Conservation (phyloP, 306 rosid genomes). For the Calophaca sinica region DNA sequence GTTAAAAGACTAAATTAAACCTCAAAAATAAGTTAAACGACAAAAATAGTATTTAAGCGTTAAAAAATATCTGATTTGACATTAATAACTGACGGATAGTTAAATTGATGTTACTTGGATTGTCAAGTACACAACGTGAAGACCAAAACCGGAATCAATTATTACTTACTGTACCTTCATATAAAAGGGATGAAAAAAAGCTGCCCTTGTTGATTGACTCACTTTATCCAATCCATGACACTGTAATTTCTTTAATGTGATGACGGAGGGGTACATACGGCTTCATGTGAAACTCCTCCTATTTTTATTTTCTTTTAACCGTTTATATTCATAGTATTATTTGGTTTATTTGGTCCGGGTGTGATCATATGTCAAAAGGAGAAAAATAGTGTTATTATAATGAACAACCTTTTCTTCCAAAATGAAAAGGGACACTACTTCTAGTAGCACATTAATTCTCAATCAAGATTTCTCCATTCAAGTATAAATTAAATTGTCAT, state of each 20-base stretch:
- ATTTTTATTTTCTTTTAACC: background rate
- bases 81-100: background rate
- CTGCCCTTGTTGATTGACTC: conserved; percentile 2
- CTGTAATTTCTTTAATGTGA: background rate
- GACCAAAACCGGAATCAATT: conserved; percentile 23
- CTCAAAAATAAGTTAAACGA: too few relatives aligned
- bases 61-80: too few relatives aligned
- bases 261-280: background rate
- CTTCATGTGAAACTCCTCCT: background rate
- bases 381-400: conserved; percentile 20
- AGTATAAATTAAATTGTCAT: conserved; percentile 13
- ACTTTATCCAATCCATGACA: conserved; percentile 8
- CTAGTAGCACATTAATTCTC: background rate
- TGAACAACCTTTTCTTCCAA: conserved; percentile 6
- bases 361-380: background rate
- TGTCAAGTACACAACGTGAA: conserved; percentile 25
- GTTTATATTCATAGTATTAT: background rate
- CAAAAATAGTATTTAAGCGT: too few relatives aligned
- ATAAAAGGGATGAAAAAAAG: background rate
- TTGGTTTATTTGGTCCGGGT: conserved; percentile 7
- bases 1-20: too few relatives aligned
- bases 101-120: background rate
- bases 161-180: background rate
- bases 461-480: background rate
- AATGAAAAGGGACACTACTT: conserved; percentile 7